These are phyloP conservation scores for Neurospora sp. DNA, from an alignment of 495 filamentous ascomycete genomes.

Conservation along the genomic window DNA sequence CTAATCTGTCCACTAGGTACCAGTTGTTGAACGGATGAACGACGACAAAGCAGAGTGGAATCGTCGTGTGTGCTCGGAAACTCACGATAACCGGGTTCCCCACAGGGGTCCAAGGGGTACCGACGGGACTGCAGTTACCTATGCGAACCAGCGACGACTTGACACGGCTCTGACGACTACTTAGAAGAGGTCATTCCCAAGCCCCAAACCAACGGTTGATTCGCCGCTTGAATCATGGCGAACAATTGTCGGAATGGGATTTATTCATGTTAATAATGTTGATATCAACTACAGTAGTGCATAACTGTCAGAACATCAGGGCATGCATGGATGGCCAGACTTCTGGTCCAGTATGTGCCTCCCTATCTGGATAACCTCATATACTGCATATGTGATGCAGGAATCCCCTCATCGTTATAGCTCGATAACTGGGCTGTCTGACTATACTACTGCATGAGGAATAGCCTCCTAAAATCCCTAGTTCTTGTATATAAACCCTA, in stretches of 20 bases:
- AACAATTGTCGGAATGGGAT: background rate
- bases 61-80: background rate
- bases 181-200: background rate
- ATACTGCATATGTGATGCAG: too few relatives aligned
- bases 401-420: too few relatives aligned
- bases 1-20: background rate
- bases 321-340: too few relatives aligned
- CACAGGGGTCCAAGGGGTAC: background rate
- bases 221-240: background rate
- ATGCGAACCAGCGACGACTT: background rate
- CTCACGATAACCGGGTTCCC: background rate
- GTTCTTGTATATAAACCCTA: too few relatives aligned
- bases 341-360: too few relatives aligned
- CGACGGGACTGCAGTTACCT: background rate
- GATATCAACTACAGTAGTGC: background rate
- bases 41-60: background rate
- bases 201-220: background rate
- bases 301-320: background rate
- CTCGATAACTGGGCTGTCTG: too few relatives aligned
- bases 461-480: too few relatives aligned
- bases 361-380: too few relatives aligned
- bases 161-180: background rate
- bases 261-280: background rate
- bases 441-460: too few relatives aligned
- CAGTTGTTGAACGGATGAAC: background rate